Base-by-base conservation (phyloP, 2,329 filamentous ascomycete genomes). In the Trichophyton schoenleinii region DNA sequence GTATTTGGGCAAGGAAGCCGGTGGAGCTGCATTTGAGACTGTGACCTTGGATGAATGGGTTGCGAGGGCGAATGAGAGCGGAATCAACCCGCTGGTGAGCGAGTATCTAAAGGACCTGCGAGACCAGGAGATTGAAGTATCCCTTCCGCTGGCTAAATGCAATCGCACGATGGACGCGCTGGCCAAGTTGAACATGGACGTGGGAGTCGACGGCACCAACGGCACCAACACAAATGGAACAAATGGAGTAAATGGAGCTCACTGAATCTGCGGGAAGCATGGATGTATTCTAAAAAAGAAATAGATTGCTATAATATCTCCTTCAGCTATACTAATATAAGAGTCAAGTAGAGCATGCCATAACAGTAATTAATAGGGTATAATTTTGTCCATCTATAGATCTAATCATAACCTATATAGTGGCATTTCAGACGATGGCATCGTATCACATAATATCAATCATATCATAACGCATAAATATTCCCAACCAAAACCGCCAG, bases 1-100 rank as follows among this genome's bases (percentile, higher is more conserved):
- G 7, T 62, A 58, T 22, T 18, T 62, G 13, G 52, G 58, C 44
- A 13, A 60, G 42, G 61, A 60, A 20, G 61, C 49, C 11, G 61
- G 58, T 31, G 57, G 57, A 13, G 44, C 25, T 18, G 2, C 57
- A 18, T 62, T 62, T 49, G 41, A 49, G 42, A 34, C 22, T 36
- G 34, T 62, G 15, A 15, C 46, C 20, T 48, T 62, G 20, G 31
- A 49, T 11, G 57, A 55, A 41, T 62, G 61, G 61, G 53, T 62
- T 55, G 28, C 49, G 20, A 36, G 52, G 5, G 61, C 61, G 8
- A 59, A 57, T 31, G 36, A 60, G n/a, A 20, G 44, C 25, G 61
- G 61, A n/a, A 62, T 62, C 28, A 57, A 44, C 25, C 31, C 18
- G 9, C 36, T 59, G 8, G 61, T 62, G 20, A 57, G 25, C 9